Percentiles rank a stretch among this genome's conserved stretches.
phyloP scores from a whole-genome alignment of 2,329 filamentous ascomycete species.

The Onygenales sp. region DNA sequence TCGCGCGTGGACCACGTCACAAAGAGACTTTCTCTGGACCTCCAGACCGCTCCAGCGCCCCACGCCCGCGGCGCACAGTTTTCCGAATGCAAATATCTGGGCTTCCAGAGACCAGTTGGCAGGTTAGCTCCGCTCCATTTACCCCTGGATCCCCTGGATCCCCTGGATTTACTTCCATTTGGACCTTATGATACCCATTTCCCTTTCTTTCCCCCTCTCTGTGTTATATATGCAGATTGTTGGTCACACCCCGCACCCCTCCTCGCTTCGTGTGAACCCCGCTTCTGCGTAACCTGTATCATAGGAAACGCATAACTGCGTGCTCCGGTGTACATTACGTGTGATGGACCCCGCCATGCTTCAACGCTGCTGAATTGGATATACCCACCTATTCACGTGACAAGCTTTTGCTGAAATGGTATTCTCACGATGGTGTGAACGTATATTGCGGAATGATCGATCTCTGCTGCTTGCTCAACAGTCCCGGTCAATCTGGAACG shows the following conservation, averaged over 20 bases:
- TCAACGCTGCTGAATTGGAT: neutral
- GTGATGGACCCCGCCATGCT: neutral
- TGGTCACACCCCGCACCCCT: neutral
- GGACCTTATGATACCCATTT: neutral
- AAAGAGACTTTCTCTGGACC: slow-evolving; percentile 56
- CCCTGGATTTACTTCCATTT: slow-evolving; percentile 7
- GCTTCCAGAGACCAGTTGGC: slow-evolving; percentile 99
- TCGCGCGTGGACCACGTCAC: slow-evolving; percentile 76
- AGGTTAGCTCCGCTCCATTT: slow-evolving; percentile 63
- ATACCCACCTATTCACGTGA: neutral
- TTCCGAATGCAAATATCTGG: slow-evolving; percentile 97
- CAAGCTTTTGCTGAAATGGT: neutral
- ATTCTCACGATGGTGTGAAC: neutral
- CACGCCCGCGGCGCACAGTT: slow-evolving; percentile 83
- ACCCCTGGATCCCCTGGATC: slow-evolving; percentile 21
- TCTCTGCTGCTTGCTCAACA: neutral
- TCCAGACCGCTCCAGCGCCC: slow-evolving; percentile 53
- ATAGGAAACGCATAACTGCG: neutral
- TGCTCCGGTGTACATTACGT: neutral
- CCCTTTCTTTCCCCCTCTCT: neutral
- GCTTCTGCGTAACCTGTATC: neutral
- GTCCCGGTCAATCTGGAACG: neutral
- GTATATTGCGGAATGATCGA: neutral
- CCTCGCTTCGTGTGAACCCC: neutral
- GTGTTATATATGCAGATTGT: neutral